phyloP scores from a whole-genome alignment of 495 filamentous ascomycete species.

The Viridothelium virens region DNA sequence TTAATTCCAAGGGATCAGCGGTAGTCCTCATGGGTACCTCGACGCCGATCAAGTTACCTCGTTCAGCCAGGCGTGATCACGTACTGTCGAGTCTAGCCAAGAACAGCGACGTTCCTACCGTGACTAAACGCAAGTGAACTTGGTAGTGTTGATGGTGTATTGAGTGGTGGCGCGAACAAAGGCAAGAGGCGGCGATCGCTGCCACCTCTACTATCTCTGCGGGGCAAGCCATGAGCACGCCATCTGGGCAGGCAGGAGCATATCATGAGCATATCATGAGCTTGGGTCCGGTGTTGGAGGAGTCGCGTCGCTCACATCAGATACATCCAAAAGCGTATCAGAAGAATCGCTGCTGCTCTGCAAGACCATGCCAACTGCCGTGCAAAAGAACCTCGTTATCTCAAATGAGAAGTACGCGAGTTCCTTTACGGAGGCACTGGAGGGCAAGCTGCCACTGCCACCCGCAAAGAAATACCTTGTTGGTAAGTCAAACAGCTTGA shows the following conservation, averaged over 20 bases:
- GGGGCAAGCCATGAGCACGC: conserved; percentile 4
- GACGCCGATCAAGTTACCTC: no score
- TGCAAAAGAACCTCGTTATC: conserved; percentile 48
- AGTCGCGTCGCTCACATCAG: not conserved
- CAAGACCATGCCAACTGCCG: conserved; percentile 34
- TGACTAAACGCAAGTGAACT: no score
- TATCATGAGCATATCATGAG: not conserved
- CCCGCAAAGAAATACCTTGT: conserved; percentile 63
- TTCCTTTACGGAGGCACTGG: conserved; percentile 41
- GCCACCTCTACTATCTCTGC: not conserved
- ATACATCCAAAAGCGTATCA: not conserved
- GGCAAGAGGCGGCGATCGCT: conserved; percentile 1
- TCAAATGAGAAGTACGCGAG: conserved; percentile 55
- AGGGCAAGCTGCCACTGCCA: conserved; percentile 61
- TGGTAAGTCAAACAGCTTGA: conserved; percentile 29
- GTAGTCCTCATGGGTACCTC: no score
- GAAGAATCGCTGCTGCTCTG: not conserved
- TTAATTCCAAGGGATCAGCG: no score
- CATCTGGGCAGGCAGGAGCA: not conserved
- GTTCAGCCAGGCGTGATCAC: no score
- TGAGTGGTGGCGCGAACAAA: not conserved
- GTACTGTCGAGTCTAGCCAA: not conserved
- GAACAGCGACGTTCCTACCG: not conserved
- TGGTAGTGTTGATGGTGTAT: no score
- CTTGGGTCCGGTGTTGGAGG: not conserved